These are phyloP conservation scores for Micractinium conductrix DNA, from an alignment of 139 green algal species.

Conservation along the genomic window DNA sequence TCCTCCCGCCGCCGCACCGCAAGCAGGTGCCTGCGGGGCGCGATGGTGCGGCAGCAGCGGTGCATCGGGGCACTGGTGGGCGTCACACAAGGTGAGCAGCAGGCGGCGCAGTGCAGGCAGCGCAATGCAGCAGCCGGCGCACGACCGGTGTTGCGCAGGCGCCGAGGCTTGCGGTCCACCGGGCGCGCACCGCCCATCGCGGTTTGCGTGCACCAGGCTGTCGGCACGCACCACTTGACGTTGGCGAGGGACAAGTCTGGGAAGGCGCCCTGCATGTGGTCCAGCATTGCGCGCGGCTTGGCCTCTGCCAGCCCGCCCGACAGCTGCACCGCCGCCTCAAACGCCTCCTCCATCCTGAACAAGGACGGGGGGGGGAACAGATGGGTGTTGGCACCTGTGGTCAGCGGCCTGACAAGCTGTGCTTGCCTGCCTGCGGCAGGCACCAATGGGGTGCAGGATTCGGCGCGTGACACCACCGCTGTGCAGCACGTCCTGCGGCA, in stretches of 20 bases:
- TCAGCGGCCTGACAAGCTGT: no score
- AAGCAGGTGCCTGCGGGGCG: background rate
- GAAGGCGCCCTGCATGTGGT: background rate
- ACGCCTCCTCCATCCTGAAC: constrained; percentile 4
- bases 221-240: no score
- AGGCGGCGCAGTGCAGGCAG: background rate
- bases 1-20: background rate
- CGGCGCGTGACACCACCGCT: no score
- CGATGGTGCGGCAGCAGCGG: background rate
- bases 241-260: no score
- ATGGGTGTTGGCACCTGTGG: no score
- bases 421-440: no score
- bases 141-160: background rate
- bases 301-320: background rate
- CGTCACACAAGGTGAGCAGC: background rate
- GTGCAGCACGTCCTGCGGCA: no score
- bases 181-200: no score
- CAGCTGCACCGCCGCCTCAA: background rate
- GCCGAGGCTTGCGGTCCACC: no score
- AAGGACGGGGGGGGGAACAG: no score
- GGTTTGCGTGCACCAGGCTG: background rate
- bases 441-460: no score
- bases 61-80: background rate
- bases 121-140: no score
- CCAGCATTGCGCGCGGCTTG: background rate